Evolutionary conservation across 805 yeast genomes (phyloP), one percentile per base, ranked within the genome.

Genomic region (Scheffersomyces coipomensis): DNA sequence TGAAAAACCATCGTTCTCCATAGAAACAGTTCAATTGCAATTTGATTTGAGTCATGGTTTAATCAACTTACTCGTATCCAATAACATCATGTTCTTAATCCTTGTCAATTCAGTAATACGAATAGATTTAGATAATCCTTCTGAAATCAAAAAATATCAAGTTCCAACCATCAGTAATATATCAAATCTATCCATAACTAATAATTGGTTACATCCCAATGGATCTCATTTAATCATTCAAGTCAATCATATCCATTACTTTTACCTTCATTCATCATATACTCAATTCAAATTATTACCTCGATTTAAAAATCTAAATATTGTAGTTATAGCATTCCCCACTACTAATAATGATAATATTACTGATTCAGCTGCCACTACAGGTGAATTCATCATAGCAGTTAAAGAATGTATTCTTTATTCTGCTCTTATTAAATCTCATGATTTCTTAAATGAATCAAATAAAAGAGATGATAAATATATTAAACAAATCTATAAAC

Each of bases 21-120:
- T 69, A 9, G 73, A 68, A 38, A 55, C 56, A 16, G 74, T 68
- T 3, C 72, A 59, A 45, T 58, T 68, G 11, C 73, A 66, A 39
- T 68, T 68, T 44, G 58, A 52, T 17, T 60, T 68, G 25, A 41
- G 47, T 8, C 35, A 56, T 38, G 46, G 52, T 4, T 47, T 68
- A 19, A 46, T 42, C 8, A 38, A 47, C 13, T 45, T 68, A 10
- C 46, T 51, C 15, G 73, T 68, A 4, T 53, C 53, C 33, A 62
- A 54, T 38, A 63, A 67, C 43, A 47, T 49, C 16, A 69, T 69
- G 75, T 62, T 47, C 38, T 42, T 69, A 9, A 33, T 64, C 1
- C 42, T 60, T 10, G 39, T 45, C 3, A 40, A 37, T 5, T 29
- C 41, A 5, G 53, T 64, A 2, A 58, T 49, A 39, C 52, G 58